Evolutionary conservation across 2,329 filamentous ascomycete genomes (phyloP).

Genomic region (Monosporascus sp.): DNA sequence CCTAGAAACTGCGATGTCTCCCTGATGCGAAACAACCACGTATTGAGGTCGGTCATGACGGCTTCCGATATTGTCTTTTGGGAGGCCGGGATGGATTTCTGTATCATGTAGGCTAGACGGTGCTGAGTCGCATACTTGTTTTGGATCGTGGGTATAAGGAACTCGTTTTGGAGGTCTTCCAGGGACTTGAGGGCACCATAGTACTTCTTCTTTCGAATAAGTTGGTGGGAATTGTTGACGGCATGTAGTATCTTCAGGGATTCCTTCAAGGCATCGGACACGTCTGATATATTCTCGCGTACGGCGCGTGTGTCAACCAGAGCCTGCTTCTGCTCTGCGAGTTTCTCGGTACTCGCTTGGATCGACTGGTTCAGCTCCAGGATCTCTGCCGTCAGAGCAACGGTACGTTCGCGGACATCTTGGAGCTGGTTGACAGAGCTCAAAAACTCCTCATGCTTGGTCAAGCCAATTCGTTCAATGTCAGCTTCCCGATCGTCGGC

Average conservation of each 20-base stretch:
- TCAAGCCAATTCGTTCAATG: constrained; percentile 90
- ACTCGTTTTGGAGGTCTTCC: constrained; percentile 93
- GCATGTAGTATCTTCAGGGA: constrained; percentile 88
- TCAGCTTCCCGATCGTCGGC: constrained; percentile 82
- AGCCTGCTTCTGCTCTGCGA: constrained; percentile 90
- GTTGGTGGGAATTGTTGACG: constrained; percentile 89
- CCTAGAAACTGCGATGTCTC: constrained; percentile 95
- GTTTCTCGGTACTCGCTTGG: constrained; percentile 86
- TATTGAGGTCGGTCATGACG: constrained; percentile 95
- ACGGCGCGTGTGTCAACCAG: constrained; percentile 89
- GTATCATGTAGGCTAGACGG: constrained; percentile 91
- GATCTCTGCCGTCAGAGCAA: constrained; percentile 83
- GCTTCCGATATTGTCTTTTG: constrained; percentile 92
- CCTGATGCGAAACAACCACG: constrained; percentile 90
- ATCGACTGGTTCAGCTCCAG: constrained; percentile 90
- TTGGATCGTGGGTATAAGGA: constrained; percentile 66
- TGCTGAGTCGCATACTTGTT: constrained; percentile 90
- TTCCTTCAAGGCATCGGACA: constrained; percentile 79
- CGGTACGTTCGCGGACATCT: constrained; percentile 83
- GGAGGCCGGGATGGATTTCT: constrained; percentile 88
- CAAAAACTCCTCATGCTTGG: constrained; percentile 95
- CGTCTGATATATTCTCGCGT: constrained; percentile 92
- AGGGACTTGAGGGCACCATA: constrained; percentile 91
- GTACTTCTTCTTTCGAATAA: constrained; percentile 88
- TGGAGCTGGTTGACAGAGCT: constrained; percentile 92